A percentile compares a stretch with the other conserved stretches of the same genome.
Evolutionary conservation across 2,329 filamentous ascomycete genomes (phyloP).

Genomic region (Colletotrichum spinosum): DNA sequence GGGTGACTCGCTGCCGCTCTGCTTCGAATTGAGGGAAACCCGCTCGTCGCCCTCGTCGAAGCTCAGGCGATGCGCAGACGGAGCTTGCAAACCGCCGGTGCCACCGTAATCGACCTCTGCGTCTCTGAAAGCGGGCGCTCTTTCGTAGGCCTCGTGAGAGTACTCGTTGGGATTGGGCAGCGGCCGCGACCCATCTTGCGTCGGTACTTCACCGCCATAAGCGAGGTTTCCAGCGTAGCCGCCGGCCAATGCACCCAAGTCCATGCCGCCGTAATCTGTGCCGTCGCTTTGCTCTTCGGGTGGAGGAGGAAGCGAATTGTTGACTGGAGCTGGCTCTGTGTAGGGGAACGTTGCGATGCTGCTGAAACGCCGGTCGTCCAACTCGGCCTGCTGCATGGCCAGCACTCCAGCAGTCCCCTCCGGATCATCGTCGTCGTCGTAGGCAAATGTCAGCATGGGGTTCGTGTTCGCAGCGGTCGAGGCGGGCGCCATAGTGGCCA

Average conservation of each 20-base stretch:
- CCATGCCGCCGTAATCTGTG: conserved; percentile 78
- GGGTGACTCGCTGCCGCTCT: conserved; percentile 74
- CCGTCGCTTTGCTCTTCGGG: conserved; percentile 72
- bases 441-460: conserved; percentile 50
- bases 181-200: conserved; percentile 58
- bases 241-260: conserved; percentile 80
- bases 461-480: conserved; percentile 55
- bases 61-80: conserved; percentile 79
- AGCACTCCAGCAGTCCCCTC: conserved; percentile 87
- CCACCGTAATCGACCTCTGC: conserved; percentile 88
- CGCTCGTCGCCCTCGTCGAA: conserved; percentile 94
- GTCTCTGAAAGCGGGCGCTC: conserved; percentile 59
- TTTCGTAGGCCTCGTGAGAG: conserved; percentile 51
- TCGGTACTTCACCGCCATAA: conserved; percentile 61
- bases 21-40: conserved; percentile 66
- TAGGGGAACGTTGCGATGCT: conserved; percentile 60
- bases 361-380: conserved; percentile 76
- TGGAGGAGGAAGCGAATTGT: conserved; percentile 56
- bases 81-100: conserved; percentile 88
- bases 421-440: conserved; percentile 83
- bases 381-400: conserved; percentile 86
- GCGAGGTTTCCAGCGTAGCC: conserved; percentile 69
- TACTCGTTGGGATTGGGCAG: conserved; percentile 58
- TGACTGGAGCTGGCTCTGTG: conserved; percentile 49
- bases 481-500: conserved; percentile 52